Evolutionary conservation across 208 protist genomes (phyloP), one percentile per base, ranked within the genome.

Genomic region (Acanthamoeba healyi): DNA sequence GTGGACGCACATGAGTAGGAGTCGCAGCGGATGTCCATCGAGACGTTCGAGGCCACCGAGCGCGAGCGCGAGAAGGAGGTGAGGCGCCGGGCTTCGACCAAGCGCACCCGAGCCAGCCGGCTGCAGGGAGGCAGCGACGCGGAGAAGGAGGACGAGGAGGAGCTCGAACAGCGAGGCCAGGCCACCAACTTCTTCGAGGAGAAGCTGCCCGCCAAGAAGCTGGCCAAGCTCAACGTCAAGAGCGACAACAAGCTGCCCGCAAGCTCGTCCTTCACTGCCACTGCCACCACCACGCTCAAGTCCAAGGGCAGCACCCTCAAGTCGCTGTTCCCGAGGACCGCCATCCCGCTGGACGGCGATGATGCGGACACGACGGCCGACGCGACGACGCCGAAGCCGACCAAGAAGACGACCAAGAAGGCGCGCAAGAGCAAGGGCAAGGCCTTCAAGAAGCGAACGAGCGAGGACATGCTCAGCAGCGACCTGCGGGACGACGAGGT

Each of bases 281-380:
- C 5, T 6, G 42, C 74, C 54, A 24, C 54, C 19, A 61, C 12
- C 36, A 38, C 15, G 24, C 42, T 51, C 74, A 84, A 84, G 74
- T 84, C 74, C 4, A 84, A 84, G 74, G 74, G 74, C 38, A 84
- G 74, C 74, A 84, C 74, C n/a, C 74, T 84, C 44, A 84, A 84
- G 74, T 84, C 74, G n/a, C 74, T 84, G n/a, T 84, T 84, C 46
- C 74, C 74, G 44, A 10, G 36, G 1, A 84, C 74, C 15, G 74
- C 74, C 10, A n/a, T 84, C 24, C 44, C 74, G 22, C 44, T 84
- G 3, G 26, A 26, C 42, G 74, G n/a, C 14, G 74, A 34, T 12
- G 38, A 58, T 4, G n/a, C n/a, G n/a, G 51, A 58, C 0, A 19
- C 46, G 46, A 15, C 46, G 46, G 4, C 17, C 51, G 51, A 58